A percentile compares a stretch with the other conserved stretches of the same genome.
Evolutionary conservation across 202 grass and related monocot genomes (phyloP).

Genomic region (Dendrocalamus latiflorus): DNA sequence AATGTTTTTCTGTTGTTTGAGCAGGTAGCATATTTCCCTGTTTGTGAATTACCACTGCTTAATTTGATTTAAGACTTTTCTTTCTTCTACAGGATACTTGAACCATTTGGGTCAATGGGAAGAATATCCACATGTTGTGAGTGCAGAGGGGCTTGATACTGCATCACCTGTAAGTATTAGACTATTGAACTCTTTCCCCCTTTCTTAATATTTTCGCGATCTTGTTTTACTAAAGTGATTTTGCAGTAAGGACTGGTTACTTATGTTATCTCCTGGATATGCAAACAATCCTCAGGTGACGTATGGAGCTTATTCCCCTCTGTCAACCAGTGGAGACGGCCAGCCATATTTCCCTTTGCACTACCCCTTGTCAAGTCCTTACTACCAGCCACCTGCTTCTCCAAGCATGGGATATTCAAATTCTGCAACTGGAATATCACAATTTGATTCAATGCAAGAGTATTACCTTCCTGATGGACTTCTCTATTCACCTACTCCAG

Average conservation of each 20-base stretch:
- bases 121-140: conserved; percentile 27
- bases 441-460: conserved; percentile 22
- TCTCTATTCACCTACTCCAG: not conserved
- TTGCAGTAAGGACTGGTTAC: not conserved
- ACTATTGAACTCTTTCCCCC: not conserved
- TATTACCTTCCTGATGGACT: conserved; percentile 24
- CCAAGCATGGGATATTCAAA: conserved; percentile 25
- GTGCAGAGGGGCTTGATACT: conserved; percentile 17
- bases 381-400: conserved; percentile 31
- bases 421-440: conserved; percentile 9
- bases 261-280: not conserved
- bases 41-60: not conserved
- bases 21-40: not conserved
- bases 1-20: not conserved
- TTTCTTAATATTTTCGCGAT: not conserved
- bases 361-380: conserved; percentile 40
- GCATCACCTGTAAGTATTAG: conserved; percentile 22
- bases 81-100: conserved; percentile 11
- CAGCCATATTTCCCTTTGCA: conserved; percentile 54
- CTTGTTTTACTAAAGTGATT: conserved; percentile 7
- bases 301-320: conserved; percentile 57
- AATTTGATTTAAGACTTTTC: not conserved
- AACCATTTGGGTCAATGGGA: conserved; percentile 24
- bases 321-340: conserved; percentile 41
- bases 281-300: conserved; percentile 15